Base-by-base conservation (phyloP, 2,329 filamentous ascomycete genomes). In the Rhytidhysteron rufulum region DNA sequence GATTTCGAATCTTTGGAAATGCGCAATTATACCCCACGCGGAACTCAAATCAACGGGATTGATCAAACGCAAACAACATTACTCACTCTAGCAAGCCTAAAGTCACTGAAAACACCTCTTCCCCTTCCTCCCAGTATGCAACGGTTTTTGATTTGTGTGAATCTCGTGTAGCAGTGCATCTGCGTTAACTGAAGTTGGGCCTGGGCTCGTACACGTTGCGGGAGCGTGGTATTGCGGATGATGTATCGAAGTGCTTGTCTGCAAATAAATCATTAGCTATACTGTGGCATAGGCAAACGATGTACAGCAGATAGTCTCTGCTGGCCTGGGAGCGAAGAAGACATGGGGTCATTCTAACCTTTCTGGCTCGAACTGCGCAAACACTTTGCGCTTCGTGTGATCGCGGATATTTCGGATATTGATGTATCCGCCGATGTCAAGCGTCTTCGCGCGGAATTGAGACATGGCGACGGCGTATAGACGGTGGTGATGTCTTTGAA, bases 301-400 rank as follows among this genome's bases (percentile, higher is more conserved):
- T n/a, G n/a, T n/a, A n/a, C n/a, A n/a, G n/a, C n/a, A n/a, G n/a
- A n/a, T n/a, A n/a, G n/a, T n/a, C n/a, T n/a, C n/a, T n/a, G n/a
- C n/a, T n/a, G n/a, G n/a, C n/a, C n/a, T n/a, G n/a, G n/a, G n/a
- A n/a, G n/a, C n/a, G n/a, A n/a, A n/a, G n/a, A 18, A 31, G 19
- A 4, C n/a, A n/a, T 17, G 6, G 15, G 36, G 49, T 16, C 36
- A 33, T 25, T 35, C 63, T 48, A 74, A 94, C 90, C 91, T 85
- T 71, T 96, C 86, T 4, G 89, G 81, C 73, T 98, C 93, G 62
- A 85, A 74, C 63, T 88, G 77, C 62, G 85, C 86, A 60, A 90
- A 96, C 43, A 89, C 87, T 72, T 94, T 91, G 58, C 93, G 86
- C 80, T 97, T 98, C 40, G 89, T 90, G 72, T 97, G 88, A 69